Conservation (phyloP, 306 rosid genomes). For the Ziziphus jujuba region DNA sequence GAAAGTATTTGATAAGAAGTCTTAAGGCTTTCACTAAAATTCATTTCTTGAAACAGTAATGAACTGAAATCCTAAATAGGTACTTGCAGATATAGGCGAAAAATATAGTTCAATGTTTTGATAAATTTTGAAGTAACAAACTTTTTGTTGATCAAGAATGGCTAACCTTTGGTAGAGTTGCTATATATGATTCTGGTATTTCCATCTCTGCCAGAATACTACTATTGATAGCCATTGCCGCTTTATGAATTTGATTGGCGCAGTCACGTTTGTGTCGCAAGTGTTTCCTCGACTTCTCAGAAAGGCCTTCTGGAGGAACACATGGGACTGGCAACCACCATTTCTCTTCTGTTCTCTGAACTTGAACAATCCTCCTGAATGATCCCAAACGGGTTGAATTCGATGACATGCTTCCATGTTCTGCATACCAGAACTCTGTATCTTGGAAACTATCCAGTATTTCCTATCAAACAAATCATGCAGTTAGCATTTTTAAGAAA, state of each 20-base stretch:
- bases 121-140: not conserved
- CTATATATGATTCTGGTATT: slow-evolving; percentile 71
- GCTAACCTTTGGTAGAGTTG: slow-evolving; percentile 87
- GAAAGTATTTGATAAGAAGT: not conserved
- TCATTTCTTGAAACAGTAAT: no score
- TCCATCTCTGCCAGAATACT: slow-evolving; percentile 89
- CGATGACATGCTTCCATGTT: slow-evolving; percentile 78
- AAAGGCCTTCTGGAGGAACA: slow-evolving; percentile 64
- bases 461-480: slow-evolving; percentile 49
- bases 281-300: slow-evolving; percentile 68
- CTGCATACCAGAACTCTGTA: slow-evolving; percentile 87
- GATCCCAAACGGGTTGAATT: slow-evolving; percentile 66
- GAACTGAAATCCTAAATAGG: no score
- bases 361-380: slow-evolving; percentile 52
- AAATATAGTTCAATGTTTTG: not conserved
- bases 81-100: no score
- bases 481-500: slow-evolving; percentile 14
- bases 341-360: slow-evolving; percentile 80
- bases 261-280: slow-evolving; percentile 73
- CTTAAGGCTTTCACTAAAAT: not conserved
- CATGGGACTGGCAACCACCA: slow-evolving; percentile 99
- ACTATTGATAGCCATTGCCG: slow-evolving; percentile 94
- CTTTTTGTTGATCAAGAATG: slow-evolving; percentile 4
- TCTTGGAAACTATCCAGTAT: slow-evolving; percentile 76
- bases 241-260: slow-evolving; percentile 90